Evolutionary conservation across 1,284 basidiomycete genomes (phyloP).

Genomic region (Peniophora sp.): DNA sequence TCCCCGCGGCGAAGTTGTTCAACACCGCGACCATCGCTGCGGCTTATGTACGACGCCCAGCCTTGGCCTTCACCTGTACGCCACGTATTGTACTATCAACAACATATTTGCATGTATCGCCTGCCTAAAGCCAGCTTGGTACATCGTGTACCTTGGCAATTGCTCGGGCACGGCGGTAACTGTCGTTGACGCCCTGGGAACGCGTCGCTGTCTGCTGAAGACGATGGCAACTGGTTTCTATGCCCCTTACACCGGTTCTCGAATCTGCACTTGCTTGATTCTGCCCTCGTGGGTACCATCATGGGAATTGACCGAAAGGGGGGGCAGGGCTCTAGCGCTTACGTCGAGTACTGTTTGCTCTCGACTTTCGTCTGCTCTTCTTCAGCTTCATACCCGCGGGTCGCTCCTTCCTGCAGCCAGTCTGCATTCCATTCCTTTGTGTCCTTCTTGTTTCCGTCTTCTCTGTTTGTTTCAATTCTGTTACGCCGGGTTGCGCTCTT

Average conservation of each 20-base stretch:
- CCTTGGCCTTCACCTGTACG: no score
- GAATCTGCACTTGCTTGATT: neutral
- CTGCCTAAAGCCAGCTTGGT: no score
- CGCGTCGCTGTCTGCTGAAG: no score
- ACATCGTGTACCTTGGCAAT: no score
- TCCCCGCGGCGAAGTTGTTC: no score
- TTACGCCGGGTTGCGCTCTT: conserved; percentile 10
- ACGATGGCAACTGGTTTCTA: neutral
- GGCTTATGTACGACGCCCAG: no score
- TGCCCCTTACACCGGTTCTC: neutral
- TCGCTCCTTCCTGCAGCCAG: conserved; percentile 24
- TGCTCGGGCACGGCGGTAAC: no score
- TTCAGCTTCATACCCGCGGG: conserved; percentile 13
- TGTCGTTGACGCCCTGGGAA: no score
- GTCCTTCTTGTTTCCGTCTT: conserved; percentile 3
- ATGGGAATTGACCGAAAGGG: neutral
- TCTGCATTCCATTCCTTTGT: conserved; percentile 28
- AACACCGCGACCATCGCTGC: no score
- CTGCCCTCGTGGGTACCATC: neutral
- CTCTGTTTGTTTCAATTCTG: no score
- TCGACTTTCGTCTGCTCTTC: conserved; percentile 6
- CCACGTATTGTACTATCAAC: no score
- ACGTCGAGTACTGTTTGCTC: conserved; percentile 5
- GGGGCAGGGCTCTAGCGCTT: neutral
- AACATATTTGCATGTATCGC: no score